Evolutionary conservation across 2,329 filamentous ascomycete species (phyloP).

Genomic region (Pestalotiopsis sp.): DNA sequence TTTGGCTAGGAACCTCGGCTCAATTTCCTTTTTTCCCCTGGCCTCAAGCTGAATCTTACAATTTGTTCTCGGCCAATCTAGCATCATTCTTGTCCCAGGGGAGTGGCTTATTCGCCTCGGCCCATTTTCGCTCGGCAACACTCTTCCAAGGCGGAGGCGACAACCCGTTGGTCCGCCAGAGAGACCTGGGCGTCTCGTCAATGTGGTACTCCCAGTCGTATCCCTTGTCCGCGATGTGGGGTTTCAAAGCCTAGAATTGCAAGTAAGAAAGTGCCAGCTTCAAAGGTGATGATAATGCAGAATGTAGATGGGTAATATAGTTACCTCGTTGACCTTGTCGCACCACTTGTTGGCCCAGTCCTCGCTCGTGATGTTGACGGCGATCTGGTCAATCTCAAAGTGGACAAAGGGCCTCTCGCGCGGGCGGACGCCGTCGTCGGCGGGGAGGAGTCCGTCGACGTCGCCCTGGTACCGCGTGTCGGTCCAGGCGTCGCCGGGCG

Average conservation of each 20-base stretch:
- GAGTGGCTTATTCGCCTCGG: not conserved
- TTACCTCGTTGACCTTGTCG: conserved; percentile 17
- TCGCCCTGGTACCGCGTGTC: not conserved
- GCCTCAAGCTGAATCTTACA: not conserved
- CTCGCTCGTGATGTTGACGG: conserved; percentile 28
- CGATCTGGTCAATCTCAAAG: conserved; percentile 29
- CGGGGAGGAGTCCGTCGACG: not conserved
- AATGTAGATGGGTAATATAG: not conserved
- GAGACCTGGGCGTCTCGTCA: conserved; percentile 40
- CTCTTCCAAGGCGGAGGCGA: conserved; percentile 36
- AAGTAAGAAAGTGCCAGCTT: not conserved
- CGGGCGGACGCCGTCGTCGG: not conserved
- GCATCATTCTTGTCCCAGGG: not conserved
- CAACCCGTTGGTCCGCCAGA: conserved; percentile 47
- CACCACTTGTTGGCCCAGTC: conserved; percentile 12
- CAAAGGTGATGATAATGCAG: not conserved
- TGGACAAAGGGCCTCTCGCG: conserved; percentile 34
- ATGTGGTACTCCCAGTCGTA: conserved; percentile 47
- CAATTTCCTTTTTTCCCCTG: no score
- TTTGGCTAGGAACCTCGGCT: not conserved
- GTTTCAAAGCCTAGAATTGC: conserved; percentile 18
- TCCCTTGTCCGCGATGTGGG: conserved; percentile 40
- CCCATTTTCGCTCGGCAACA: conserved; percentile 38
- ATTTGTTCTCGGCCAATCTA: not conserved
- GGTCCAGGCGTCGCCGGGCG: conserved; percentile 25